Conservation (phyloP, 2,329 filamentous ascomycete species). For the Epicoccum sorghinum region DNA sequence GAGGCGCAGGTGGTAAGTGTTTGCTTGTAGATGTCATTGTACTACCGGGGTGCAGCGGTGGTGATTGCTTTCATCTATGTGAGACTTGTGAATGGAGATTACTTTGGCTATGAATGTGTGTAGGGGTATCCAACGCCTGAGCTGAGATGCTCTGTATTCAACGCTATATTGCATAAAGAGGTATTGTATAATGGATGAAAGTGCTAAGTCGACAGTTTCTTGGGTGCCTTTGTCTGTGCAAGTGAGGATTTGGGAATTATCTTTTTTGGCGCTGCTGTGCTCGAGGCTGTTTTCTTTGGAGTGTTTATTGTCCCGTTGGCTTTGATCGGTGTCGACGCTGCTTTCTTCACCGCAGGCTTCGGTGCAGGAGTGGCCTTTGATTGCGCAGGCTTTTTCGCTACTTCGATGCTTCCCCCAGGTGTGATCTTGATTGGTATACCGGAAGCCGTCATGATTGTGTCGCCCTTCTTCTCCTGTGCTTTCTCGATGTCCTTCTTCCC, state of each 20-base stretch:
- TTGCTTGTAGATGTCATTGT: too few species aligned
- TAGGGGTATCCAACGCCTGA: slow-evolving; percentile 18
- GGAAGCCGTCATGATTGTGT: slow-evolving; percentile 34
- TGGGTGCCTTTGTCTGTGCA: background rate
- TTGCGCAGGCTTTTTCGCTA: slow-evolving; percentile 22
- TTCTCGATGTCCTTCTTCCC: slow-evolving; percentile 42
- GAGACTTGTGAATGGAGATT: too few species aligned
- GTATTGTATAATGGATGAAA: background rate
- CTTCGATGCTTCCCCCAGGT: slow-evolving; percentile 30
- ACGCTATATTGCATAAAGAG: background rate
- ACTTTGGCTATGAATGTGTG: background rate
- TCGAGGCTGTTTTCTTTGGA: slow-evolving; percentile 6
- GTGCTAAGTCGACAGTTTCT: background rate
- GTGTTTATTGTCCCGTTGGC: background rate
- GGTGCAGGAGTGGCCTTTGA: slow-evolving; percentile 1
- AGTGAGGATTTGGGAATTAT: background rate
- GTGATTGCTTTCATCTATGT: too few species aligned
- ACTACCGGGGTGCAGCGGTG: too few species aligned
- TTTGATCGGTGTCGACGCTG: slow-evolving; percentile 2
- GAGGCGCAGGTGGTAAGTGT: background rate
- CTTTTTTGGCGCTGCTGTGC: background rate
- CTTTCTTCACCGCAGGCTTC: slow-evolving; percentile 14
- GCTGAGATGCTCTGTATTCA: slow-evolving; percentile 1
- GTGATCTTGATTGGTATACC: slow-evolving; percentile 44
- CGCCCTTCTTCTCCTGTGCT: slow-evolving; percentile 36